A percentile compares a stretch with the other conserved stretches of the same genome.
Evolutionary conservation across 768 basidiomycete genomes (phyloP).

Genomic region (Collybiopsis luxurians): DNA sequence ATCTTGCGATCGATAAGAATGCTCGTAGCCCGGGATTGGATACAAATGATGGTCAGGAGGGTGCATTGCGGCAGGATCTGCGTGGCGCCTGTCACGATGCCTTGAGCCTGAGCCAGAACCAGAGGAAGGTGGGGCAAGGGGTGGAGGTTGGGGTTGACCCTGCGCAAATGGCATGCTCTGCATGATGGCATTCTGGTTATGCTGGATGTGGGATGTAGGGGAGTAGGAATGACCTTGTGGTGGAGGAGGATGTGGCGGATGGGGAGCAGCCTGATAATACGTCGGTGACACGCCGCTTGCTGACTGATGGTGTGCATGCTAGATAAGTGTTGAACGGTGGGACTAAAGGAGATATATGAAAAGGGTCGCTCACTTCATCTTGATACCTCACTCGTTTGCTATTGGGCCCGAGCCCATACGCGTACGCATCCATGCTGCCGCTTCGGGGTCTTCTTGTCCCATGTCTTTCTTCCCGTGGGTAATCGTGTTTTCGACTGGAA

Average conservation of each 20-base stretch:
- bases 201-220: not conserved
- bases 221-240: not conserved
- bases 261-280: constrained; percentile 9
- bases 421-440: constrained; percentile 6
- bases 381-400: constrained; percentile 4
- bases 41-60: constrained; percentile 1
- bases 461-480: constrained; percentile 1
- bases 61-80: constrained; percentile 1
- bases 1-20: not conserved
- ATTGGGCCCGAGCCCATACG: not conserved
- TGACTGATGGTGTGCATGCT: not conserved
- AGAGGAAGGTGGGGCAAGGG: not conserved
- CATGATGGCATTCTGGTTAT: not conserved
- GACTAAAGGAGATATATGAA: not conserved
- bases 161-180: not conserved
- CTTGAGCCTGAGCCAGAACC: not conserved
- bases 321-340: not conserved
- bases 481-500: not conserved
- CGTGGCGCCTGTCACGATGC: constrained; percentile 2
- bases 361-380: not conserved
- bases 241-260: constrained; percentile 2
- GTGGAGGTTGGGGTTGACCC: not conserved
- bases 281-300: not conserved
- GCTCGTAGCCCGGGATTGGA: not conserved
- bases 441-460: constrained; percentile 6